These are phyloP conservation scores for Excoecaria agallocha DNA, from an alignment of 345 rosid genomes.

Conservation along the genomic window DNA sequence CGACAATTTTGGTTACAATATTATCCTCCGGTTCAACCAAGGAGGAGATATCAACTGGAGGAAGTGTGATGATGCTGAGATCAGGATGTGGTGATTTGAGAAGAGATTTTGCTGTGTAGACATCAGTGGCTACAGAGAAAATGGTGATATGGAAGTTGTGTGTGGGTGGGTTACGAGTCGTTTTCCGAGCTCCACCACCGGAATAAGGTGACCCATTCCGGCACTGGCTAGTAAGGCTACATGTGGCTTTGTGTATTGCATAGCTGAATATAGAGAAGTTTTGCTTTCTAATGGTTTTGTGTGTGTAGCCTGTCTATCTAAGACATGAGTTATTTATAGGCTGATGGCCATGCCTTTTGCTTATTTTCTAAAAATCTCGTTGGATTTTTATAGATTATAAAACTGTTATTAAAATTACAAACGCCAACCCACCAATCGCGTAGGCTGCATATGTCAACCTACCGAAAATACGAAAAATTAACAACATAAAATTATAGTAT, in stretches of 20 bases:
- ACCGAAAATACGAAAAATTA: no score
- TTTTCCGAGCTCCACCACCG: conserved; percentile 2
- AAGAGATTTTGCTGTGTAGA: not conserved
- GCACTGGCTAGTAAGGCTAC: not conserved
- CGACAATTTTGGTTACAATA: not conserved
- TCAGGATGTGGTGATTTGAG: not conserved
- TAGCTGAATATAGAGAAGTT: not conserved
- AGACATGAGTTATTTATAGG: no score
- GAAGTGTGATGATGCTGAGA: not conserved
- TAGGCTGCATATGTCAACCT: no score
- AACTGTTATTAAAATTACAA: no score
- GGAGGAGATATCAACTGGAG: not conserved
- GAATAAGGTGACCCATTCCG: conserved; percentile 9
- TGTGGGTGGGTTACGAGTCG: not conserved
- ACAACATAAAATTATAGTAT: no score
- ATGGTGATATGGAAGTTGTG: not conserved
- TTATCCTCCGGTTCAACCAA: not conserved
- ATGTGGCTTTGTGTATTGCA: conserved; percentile 31
- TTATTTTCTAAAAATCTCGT: no score
- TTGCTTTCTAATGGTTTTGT: not conserved
- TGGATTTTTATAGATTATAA: no score
- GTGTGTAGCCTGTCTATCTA: no score
- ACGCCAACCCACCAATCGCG: no score
- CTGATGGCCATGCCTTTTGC: no score
- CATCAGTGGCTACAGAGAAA: not conserved